phyloP scores from a whole-genome alignment of 2,329 filamentous ascomycete species.

The Colletotrichum caudatum region DNA sequence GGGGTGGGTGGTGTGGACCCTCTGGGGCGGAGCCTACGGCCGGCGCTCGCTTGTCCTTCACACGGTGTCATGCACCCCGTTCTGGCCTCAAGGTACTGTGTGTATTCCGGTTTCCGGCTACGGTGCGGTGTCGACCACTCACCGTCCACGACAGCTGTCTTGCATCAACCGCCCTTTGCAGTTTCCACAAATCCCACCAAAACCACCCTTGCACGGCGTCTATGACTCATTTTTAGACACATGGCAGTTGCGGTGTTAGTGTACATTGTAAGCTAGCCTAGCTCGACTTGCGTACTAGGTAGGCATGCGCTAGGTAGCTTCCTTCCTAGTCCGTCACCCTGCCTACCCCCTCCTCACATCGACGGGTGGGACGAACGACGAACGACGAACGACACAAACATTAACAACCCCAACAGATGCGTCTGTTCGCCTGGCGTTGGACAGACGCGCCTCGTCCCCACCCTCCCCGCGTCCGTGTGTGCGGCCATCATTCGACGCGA shows the following conservation, averaged over 20 bases:
- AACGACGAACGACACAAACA: slow-evolving; percentile 30
- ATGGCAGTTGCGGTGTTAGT: slow-evolving; percentile 42
- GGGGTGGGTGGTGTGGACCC: neutral
- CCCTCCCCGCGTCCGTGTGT: neutral
- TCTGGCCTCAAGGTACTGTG: fast-evolving
- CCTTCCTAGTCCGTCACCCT: neutral
- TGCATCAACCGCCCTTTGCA: slow-evolving; percentile 11
- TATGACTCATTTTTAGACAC: slow-evolving; percentile 52
- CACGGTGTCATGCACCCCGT: neutral
- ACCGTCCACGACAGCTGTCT: slow-evolving; percentile 34
- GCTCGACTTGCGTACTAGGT: slow-evolving; percentile 6
- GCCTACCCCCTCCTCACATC: neutral
- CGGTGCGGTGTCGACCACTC: slow-evolving; percentile 28
- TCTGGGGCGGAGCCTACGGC: slow-evolving; percentile 12
- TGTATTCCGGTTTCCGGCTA: neutral
- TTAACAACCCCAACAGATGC: slow-evolving; percentile 23
- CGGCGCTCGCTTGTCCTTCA: slow-evolving; percentile 12
- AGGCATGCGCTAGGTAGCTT: slow-evolving; percentile 11
- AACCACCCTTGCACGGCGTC: slow-evolving; percentile 42
- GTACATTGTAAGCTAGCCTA: slow-evolving; percentile 26
- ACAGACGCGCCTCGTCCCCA: slow-evolving; percentile 1
- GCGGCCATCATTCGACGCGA: slow-evolving; percentile 32
- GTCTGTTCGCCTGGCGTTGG: neutral
- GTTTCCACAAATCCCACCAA: slow-evolving; percentile 41
- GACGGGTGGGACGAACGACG: slow-evolving; percentile 16